phyloP scores from a whole-genome alignment of 768 basidiomycete species.

The Mycena olivaceomarginata region DNA sequence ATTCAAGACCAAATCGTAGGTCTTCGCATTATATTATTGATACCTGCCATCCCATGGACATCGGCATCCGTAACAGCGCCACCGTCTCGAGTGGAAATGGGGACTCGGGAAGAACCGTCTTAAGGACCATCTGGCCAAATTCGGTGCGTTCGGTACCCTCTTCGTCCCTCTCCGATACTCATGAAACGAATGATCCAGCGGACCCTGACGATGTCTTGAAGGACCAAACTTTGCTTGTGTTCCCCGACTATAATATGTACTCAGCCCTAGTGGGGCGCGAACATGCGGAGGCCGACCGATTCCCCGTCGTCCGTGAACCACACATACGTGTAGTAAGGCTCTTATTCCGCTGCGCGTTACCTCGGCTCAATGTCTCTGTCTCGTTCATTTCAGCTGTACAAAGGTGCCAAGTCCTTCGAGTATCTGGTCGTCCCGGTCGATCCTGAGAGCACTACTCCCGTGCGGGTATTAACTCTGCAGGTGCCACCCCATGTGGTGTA shows the following conservation, averaged over 20 bases:
- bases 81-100: conserved; percentile 26
- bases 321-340: neutral
- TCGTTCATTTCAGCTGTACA: conserved; percentile 8
- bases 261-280: neutral
- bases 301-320: neutral
- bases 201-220: neutral
- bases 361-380: neutral
- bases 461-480: neutral
- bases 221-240: neutral
- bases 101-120: conserved; percentile 10
- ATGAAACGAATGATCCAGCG: neutral
- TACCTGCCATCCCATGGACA: too few species aligned
- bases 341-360: too few species aligned
- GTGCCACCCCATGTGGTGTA: conserved; percentile 24
- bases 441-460: neutral
- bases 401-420: conserved; percentile 21
- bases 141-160: neutral
- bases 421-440: conserved; percentile 18
- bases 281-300: neutral
- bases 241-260: neutral
- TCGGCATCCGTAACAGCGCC: neutral
- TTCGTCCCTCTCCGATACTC: neutral
- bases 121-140: conserved; percentile 2
- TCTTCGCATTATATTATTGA: too few species aligned
- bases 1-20: too few species aligned